Evolutionary conservation across 257 asterid species (phyloP).

Genomic region (Salvia rosmarinus): DNA sequence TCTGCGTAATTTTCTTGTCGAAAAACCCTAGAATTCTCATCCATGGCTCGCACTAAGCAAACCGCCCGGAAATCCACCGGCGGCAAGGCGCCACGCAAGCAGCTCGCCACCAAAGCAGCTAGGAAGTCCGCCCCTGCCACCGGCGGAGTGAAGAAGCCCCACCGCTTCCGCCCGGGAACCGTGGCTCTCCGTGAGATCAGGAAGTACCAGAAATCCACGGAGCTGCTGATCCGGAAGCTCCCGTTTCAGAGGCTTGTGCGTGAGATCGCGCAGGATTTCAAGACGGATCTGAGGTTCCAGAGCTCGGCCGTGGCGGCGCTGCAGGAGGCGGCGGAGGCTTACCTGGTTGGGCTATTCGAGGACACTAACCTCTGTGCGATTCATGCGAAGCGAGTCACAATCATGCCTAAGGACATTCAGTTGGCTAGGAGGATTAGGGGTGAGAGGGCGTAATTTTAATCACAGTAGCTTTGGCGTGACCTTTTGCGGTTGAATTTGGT

Average conservation of each 20-base stretch:
- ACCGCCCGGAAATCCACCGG: slow-evolving; percentile 43
- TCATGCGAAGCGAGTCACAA: slow-evolving; percentile 38
- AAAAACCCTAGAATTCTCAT: neutral
- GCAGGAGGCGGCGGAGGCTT: slow-evolving; percentile 47
- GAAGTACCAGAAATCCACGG: slow-evolving; percentile 36
- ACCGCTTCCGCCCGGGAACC: slow-evolving; percentile 45
- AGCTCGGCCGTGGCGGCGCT: slow-evolving; percentile 44
- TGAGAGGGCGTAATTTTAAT: slow-evolving; percentile 33
- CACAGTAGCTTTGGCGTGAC: neutral
- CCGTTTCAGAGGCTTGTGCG: slow-evolving; percentile 47
- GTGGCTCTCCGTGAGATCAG: slow-evolving; percentile 41
- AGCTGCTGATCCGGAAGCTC: slow-evolving; percentile 33
- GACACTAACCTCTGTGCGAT: slow-evolving; percentile 41
- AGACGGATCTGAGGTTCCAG: slow-evolving; percentile 41
- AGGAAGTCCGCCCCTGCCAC: slow-evolving; percentile 46
- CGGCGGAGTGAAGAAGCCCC: slow-evolving; percentile 47
- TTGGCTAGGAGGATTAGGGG: slow-evolving; percentile 44
- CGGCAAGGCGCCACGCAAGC: slow-evolving; percentile 45
- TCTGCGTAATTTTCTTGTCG: neutral
- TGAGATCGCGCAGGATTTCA: slow-evolving; percentile 46
- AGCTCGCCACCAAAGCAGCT: slow-evolving; percentile 46
- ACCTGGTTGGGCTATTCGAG: slow-evolving; percentile 40
- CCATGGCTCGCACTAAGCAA: slow-evolving; percentile 43
- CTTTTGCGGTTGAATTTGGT: neutral
- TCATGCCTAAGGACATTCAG: slow-evolving; percentile 45